Evolutionary conservation across 257 asterid genomes (phyloP).

Genomic region (Solanum okadae): DNA sequence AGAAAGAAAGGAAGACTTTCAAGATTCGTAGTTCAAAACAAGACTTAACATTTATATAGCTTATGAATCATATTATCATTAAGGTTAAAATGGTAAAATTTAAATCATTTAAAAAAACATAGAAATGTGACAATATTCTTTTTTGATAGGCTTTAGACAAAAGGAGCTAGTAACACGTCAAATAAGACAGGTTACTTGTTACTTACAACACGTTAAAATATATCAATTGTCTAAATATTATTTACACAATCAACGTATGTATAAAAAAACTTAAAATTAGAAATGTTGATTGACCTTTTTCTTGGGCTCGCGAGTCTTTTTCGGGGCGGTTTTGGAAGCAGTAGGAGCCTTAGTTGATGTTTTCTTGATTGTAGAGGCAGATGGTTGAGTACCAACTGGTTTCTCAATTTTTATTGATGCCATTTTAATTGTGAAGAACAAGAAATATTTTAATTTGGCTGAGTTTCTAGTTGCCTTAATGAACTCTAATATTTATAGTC

Average conservation of each 20-base stretch:
- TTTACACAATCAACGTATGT: not conserved
- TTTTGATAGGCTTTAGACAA: not conserved
- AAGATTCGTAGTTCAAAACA: not conserved
- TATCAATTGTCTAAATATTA: not conserved
- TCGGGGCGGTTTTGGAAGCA: constrained; percentile 13
- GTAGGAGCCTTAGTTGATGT: constrained; percentile 14
- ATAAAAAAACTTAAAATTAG: not conserved
- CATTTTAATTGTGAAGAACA: not conserved
- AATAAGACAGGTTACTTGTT: not conserved
- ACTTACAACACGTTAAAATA: not conserved
- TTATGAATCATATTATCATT: not conserved
- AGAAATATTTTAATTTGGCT: not conserved
- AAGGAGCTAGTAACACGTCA: not conserved
- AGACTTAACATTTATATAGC: not conserved
- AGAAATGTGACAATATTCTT: not conserved
- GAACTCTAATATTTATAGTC: not conserved
- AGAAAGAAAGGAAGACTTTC: not conserved
- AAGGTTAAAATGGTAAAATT: not conserved
- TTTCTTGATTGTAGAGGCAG: constrained; percentile 7
- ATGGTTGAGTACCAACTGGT: constrained; percentile 18
- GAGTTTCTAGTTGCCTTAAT: not conserved
- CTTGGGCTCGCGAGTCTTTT: constrained; percentile 25
- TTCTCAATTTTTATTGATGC: constrained; percentile 24
- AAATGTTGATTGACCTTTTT: constrained; percentile 9
- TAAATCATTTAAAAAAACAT: not conserved